Evolutionary conservation across 768 basidiomycete species (phyloP).

Genomic region (Suillus hirtellus): DNA sequence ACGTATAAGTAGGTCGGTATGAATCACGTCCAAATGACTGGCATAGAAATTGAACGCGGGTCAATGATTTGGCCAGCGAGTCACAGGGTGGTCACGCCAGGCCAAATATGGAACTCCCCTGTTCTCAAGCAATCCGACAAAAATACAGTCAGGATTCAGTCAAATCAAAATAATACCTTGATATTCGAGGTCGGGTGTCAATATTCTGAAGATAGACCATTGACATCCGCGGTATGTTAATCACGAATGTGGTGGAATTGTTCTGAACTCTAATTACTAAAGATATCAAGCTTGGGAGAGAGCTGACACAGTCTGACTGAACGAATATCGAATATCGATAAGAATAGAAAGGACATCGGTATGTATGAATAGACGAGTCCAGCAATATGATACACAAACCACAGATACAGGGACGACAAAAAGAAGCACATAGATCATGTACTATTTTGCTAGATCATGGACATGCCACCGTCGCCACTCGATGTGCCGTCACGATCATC

Average conservation of each 20-base stretch:
- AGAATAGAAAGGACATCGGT: conserved; percentile 9
- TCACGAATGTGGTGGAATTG: background rate
- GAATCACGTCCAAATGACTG: background rate
- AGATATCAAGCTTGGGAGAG: conserved; percentile 20
- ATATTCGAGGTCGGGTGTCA: background rate
- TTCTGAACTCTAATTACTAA: background rate
- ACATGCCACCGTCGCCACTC: conserved; percentile 54
- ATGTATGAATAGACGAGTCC: background rate
- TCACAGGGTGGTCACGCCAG: background rate
- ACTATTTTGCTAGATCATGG: conserved; percentile 18
- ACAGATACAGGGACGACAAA: conserved; percentile 8
- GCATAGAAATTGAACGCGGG: background rate
- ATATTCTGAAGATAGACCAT: background rate
- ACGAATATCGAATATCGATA: conserved; percentile 13
- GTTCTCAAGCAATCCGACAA: background rate
- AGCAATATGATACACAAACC: background rate
- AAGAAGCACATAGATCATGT: background rate
- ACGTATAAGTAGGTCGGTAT: background rate
- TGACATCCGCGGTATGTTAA: background rate
- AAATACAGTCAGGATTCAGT: background rate
- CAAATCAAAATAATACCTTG: background rate
- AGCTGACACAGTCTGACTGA: conserved; percentile 9
- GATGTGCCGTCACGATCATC: conserved; percentile 68
- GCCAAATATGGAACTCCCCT: background rate
- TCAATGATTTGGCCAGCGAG: background rate